A percentile compares a stretch with the other conserved stretches of the same genome.
These are phyloP conservation scores for Aquilaria agallochum DNA, from an alignment of 441 rosid species.

Conservation along the genomic window DNA sequence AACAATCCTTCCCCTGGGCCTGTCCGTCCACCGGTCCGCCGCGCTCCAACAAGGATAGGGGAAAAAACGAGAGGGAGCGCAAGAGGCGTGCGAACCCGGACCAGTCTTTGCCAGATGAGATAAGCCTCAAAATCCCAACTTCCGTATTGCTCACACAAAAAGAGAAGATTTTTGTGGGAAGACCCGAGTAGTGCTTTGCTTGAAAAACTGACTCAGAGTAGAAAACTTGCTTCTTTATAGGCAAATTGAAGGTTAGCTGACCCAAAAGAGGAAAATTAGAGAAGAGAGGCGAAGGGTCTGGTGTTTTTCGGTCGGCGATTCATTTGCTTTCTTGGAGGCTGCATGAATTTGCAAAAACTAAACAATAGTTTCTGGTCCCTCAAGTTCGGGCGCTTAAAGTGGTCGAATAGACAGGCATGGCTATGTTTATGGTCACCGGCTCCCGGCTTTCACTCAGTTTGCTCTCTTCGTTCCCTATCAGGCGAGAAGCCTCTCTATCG, in stretches of 20 bases:
- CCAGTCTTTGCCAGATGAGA: too few relatives aligned
- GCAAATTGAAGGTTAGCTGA: not conserved
- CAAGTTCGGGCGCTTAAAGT: slow-evolving; percentile 42
- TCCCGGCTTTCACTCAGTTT: slow-evolving; percentile 31
- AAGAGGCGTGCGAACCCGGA: too few relatives aligned
- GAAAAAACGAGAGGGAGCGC: too few relatives aligned
- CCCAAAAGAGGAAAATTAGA: slow-evolving; percentile 1
- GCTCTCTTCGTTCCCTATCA: slow-evolving; percentile 20
- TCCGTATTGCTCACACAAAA: too few relatives aligned
- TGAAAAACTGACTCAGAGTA: too few relatives aligned
- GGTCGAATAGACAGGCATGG: slow-evolving; percentile 32
- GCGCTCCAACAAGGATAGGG: too few relatives aligned
- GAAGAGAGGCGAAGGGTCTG: not conserved
- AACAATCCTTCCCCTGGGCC: too few relatives aligned
- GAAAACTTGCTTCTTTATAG: too few relatives aligned
- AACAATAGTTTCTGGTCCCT: slow-evolving; percentile 24
- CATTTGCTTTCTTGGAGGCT: slow-evolving; percentile 27
- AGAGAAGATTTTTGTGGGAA: too few relatives aligned
- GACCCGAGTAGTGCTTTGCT: too few relatives aligned
- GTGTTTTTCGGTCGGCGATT: not conserved
- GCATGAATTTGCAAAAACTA: slow-evolving; percentile 58
- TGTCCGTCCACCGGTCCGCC: too few relatives aligned
- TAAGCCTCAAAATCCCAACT: too few relatives aligned
- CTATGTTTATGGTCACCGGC: slow-evolving; percentile 35
- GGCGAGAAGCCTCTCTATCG: slow-evolving; percentile 27